phyloP scores from a whole-genome alignment of 1,284 basidiomycete genomes.

The Ceratobasidium sp. region DNA sequence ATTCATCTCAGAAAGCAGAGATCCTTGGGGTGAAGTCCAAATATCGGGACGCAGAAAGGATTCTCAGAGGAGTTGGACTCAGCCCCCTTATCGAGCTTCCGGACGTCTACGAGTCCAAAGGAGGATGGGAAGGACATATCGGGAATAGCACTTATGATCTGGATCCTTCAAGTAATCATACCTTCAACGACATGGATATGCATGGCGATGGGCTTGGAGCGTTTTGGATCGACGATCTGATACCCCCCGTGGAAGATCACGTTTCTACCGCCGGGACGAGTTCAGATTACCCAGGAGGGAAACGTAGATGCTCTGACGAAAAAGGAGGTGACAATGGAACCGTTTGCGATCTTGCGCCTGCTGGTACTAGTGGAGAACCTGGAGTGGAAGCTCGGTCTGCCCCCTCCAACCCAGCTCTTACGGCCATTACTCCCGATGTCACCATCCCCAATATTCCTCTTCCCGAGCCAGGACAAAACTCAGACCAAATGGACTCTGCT shows the following conservation, averaged over 20 bases:
- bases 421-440: background rate
- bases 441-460: background rate
- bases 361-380: background rate
- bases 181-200: background rate
- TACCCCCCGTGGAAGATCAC: background rate
- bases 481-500: background rate
- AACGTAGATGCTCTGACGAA: constrained; percentile 6
- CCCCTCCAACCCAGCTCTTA: background rate
- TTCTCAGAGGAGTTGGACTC: background rate
- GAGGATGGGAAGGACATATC: background rate
- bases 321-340: background rate
- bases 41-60: constrained; percentile 19
- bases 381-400: background rate
- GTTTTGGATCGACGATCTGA: constrained; percentile 11
- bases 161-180: background rate
- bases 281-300: background rate
- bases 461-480: background rate
- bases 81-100: background rate
- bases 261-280: background rate
- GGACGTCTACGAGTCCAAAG: background rate
- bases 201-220: background rate
- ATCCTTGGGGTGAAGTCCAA: constrained; percentile 13
- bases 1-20: constrained; percentile 7
- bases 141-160: background rate
- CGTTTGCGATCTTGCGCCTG: background rate